Conservation (phyloP, 208 protist genomes). For the Strigomonas galati region DNA sequence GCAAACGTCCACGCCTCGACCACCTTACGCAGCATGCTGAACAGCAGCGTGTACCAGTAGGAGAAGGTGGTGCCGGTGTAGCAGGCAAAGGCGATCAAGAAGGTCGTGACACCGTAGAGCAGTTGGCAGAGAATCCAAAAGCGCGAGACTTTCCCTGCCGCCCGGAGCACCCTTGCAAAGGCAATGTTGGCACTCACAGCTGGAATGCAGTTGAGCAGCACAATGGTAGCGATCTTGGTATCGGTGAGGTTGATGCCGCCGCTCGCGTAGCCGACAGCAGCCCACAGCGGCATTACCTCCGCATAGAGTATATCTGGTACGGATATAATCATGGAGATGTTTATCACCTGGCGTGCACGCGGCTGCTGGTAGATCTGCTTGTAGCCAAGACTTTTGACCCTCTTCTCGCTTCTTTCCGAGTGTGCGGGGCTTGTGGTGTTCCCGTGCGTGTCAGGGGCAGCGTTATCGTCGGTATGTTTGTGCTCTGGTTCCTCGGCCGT, state of each 20-base stretch:
- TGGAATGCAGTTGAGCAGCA: constrained; percentile 33
- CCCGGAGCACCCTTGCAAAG: constrained; percentile 30
- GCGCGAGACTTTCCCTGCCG: constrained; percentile 20
- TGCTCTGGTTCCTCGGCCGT: too few species aligned
- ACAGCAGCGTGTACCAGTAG: constrained; percentile 6
- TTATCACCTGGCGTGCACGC: constrained; percentile 32
- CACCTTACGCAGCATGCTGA: constrained; percentile 9
- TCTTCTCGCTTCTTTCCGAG: too few species aligned
- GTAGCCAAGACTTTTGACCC: constrained; percentile 28
- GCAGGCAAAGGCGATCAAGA: constrained; percentile 20
- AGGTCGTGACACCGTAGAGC: constrained; percentile 13
- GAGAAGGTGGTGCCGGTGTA: constrained; percentile 4
- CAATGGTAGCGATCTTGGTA: constrained; percentile 33
- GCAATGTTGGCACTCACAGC: constrained; percentile 43
- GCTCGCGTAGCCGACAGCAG: constrained; percentile 26
- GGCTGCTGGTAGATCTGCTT: constrained; percentile 28
- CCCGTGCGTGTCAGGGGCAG: too few species aligned
- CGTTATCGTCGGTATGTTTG: too few species aligned
- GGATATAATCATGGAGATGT: constrained; percentile 51
- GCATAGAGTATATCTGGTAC: constrained; percentile 47
- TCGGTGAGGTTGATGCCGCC: constrained; percentile 42
- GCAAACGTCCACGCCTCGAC: constrained; percentile 12
- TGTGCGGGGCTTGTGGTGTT: too few species aligned
- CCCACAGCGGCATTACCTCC: constrained; percentile 66
- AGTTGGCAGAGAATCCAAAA: constrained; percentile 30